phyloP scores from a whole-genome alignment of 2,329 filamentous ascomycete species.

The Claviceps sp. region DNA sequence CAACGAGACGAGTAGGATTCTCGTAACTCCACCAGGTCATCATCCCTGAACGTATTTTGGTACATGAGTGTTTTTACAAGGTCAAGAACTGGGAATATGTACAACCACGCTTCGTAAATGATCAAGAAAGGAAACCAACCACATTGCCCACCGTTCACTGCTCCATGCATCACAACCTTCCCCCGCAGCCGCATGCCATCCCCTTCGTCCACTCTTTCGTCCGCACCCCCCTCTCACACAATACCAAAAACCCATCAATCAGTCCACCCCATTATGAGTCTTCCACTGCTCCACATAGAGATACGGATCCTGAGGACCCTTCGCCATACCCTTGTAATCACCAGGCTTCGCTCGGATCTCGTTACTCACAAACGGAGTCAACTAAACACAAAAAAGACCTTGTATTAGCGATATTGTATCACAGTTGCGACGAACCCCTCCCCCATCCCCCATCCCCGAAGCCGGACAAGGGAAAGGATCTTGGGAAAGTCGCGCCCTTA shows the following conservation, averaged over 20 bases:
- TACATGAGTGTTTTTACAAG: not conserved
- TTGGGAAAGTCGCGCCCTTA: conserved; percentile 20
- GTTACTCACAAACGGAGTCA: conserved; percentile 65
- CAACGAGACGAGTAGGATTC: not conserved
- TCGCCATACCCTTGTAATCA: conserved; percentile 36
- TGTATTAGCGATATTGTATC: conserved; percentile 8
- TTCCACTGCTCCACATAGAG: conserved; percentile 55
- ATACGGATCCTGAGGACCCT: conserved; percentile 46
- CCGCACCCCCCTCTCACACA: not conserved
- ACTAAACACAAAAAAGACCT: conserved; percentile 29
- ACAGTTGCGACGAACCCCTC: no score
- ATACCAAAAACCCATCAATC: conserved; percentile 10
- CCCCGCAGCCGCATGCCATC: not conserved
- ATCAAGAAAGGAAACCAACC: not conserved
- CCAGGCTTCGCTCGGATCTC: conserved; percentile 40
- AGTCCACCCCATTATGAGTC: conserved; percentile 49
- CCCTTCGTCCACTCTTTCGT: not conserved
- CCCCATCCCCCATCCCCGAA: no score
- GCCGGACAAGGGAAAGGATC: no score
- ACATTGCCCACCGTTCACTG: not conserved
- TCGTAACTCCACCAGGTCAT: not conserved
- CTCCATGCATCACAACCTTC: not conserved
- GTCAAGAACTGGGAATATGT: not conserved
- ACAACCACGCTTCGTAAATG: not conserved
- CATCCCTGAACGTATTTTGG: not conserved